Evolutionary conservation across 2,329 filamentous ascomycete species (phyloP).

Genomic region (Colletotrichum tropicicola): DNA sequence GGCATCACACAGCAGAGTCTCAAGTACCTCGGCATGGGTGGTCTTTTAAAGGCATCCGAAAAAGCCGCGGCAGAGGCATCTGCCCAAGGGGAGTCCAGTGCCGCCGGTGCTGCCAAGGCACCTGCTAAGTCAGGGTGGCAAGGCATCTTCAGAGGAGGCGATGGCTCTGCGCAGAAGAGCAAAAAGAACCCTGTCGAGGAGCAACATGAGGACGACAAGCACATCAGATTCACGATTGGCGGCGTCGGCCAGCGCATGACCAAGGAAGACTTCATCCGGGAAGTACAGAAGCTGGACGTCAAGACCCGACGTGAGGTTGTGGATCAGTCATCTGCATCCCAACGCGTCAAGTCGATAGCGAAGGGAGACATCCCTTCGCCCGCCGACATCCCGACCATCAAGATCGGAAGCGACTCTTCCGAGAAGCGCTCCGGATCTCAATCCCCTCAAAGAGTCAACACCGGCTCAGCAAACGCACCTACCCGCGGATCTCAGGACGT

Average conservation of each 20-base stretch:
- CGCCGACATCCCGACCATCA: conserved; percentile 14
- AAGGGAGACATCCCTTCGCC: conserved; percentile 45
- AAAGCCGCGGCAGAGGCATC: conserved; percentile 41
- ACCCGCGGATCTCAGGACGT: conserved; percentile 21
- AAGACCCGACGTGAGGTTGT: conserved; percentile 66
- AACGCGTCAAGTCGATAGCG: conserved; percentile 58
- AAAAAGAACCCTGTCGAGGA: conserved; percentile 52
- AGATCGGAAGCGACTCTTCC: conserved; percentile 1
- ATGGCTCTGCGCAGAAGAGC: conserved; percentile 39
- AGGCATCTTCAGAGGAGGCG: conserved; percentile 54
- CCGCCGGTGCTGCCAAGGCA: conserved; percentile 46
- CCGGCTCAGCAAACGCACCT: background rate
- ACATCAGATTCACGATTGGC: conserved; percentile 80
- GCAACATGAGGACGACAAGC: conserved; percentile 72
- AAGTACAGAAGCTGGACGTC: conserved; percentile 77
- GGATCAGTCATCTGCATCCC: conserved; percentile 58
- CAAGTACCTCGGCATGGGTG: conserved; percentile 64
- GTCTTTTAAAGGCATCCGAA: conserved; percentile 50
- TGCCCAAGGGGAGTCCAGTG: conserved; percentile 41
- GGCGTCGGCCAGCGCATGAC: conserved; percentile 79
- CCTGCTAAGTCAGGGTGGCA: conserved; percentile 59
- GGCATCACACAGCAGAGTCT: conserved; percentile 54
- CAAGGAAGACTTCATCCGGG: conserved; percentile 80
- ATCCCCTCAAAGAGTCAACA: conserved; percentile 12
- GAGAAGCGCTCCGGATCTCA: conserved; percentile 5